Base-by-base conservation (phyloP, 495 filamentous ascomycete species). In the Hypomontagnella submonticulosa region DNA sequence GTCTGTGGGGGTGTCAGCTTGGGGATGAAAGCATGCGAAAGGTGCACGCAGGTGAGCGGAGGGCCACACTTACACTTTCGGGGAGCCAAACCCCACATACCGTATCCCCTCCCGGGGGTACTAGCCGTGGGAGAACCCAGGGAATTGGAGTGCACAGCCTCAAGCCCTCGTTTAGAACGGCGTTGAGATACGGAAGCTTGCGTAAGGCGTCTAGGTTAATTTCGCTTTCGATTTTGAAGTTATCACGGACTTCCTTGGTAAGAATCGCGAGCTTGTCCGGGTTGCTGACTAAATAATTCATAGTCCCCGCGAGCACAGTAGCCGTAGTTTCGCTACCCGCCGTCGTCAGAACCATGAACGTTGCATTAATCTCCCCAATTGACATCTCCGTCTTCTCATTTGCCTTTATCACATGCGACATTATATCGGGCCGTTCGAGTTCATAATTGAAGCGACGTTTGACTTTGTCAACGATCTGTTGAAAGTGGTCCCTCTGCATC, bases 281-380 rank as follows among this genome's bases (percentile, higher is more conserved):
- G 38, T 83, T 63, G 4, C 75, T 73, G 11, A 83, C 72, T 0
- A 88, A 77, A 38, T 83, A 79, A 48, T 78, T 87, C 16, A 84
- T 75, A 10, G 75, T 76, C 3, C 83, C 86, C 0, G 72, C 70
- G 4, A 86, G 63, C 0, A 78, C 62, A 6, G 80, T 82, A 0
- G 85, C 82, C 2, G 83, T 85, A 0, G 85, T 88, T 66, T 89
- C 86, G 66, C 83, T 87, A 1, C 85, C 86, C 0, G 86, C 72
- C 4, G 63, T 73, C 3, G 70, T 70, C 13, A 78, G 51, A 2
- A 66, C 42, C 53, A 66, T 61, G 33, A 78, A 76, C 0, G 71
- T 86, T 0, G 79, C 68, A 40, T 84, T 76, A 3, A 80, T 73
- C 27, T 83, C 79, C 0, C 56, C 59, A 6, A 72, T n/a, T 0